phyloP scores from a whole-genome alignment of 352 stramenopile species.

The Phytophthora multivora region DNA sequence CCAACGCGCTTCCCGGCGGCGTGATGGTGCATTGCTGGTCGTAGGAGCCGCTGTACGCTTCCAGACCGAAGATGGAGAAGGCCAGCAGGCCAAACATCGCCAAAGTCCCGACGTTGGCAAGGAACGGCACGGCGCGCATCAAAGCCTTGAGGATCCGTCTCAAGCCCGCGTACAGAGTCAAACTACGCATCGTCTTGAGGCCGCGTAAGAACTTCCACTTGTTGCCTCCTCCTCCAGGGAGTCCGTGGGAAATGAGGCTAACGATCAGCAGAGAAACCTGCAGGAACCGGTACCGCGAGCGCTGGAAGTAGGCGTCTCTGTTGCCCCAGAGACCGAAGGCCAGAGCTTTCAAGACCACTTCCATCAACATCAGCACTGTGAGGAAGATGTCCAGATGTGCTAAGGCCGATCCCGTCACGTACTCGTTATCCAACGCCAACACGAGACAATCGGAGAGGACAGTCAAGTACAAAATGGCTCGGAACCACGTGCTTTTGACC shows the following conservation, averaged over 20 bases:
- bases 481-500: conserved; percentile 59
- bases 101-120: conserved; percentile 76
- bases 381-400: conserved; percentile 56
- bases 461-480: conserved; percentile 44
- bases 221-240: conserved; percentile 14
- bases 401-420: conserved; percentile 30
- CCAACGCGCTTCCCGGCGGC: neutral
- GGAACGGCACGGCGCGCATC: conserved; percentile 67
- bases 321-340: conserved; percentile 55
- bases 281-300: conserved; percentile 53
- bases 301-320: conserved; percentile 54
- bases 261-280: conserved; percentile 53
- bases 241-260: conserved; percentile 58
- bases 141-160: conserved; percentile 73
- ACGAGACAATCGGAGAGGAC: conserved; percentile 60
- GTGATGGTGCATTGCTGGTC: conserved; percentile 52
- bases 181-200: conserved; percentile 66
- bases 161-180: conserved; percentile 69
- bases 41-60: conserved; percentile 65
- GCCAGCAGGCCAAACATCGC: conserved; percentile 76
- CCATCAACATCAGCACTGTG: conserved; percentile 63
- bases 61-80: conserved; percentile 80
- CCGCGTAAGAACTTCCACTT: conserved; percentile 62
- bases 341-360: conserved; percentile 61
- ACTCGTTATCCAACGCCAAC: conserved; percentile 65